Evolutionary conservation across 1,139 yeast species (phyloP), one percentile per base, ranked within the genome.

Genomic region (Hyphopichia khmerensis): DNA sequence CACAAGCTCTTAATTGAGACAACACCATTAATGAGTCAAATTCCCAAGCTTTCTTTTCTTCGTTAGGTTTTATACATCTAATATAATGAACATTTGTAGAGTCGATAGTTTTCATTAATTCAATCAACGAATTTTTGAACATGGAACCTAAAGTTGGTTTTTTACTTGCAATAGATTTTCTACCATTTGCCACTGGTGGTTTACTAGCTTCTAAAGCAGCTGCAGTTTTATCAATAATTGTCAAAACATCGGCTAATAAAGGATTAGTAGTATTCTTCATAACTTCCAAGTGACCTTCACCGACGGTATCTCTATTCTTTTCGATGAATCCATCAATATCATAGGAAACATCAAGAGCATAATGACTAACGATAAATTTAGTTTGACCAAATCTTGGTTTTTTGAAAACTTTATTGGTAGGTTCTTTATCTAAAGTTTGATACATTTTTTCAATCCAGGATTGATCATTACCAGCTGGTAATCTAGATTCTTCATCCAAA

Each of bases 11-110:
- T 51, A 93, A 77, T 65, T 93, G 99, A 7, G 96, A 85, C 49
- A 93, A 75, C 37, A 93, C 99, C 97, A 93, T 90, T 42, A 91
- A 77, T 27, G 96, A 90, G 59, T 90, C 96, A 67, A 93, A 93
- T 60, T 84, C 86, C 99, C 99, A 93, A 3, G 99, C 96, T 45
- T 81, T 84, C 66, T 93, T 93, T 46, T 82, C 84, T 55, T 93
- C 96, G 62, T 93, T 93, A 9, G 99, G 99, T 64, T 93, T 93
- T 62, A 93, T 93, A 75, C 99, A 93, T 63, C 99, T 86, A 59
- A 93, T 93, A 60, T 93, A 93, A 65, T 93, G 99, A 35, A 86
- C 99, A 60, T 93, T 91, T 1, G 98, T 93, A 1, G 96, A 86
- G 63, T 91, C 82, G 48, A 93, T 93, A 1, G 98, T 93, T 41